Percentiles rank a stretch among this genome's conserved stretches.
These are phyloP conservation scores for Pleurotus eryngii DNA, from an alignment of 768 basidiomycete genomes.

Conservation along the genomic window DNA sequence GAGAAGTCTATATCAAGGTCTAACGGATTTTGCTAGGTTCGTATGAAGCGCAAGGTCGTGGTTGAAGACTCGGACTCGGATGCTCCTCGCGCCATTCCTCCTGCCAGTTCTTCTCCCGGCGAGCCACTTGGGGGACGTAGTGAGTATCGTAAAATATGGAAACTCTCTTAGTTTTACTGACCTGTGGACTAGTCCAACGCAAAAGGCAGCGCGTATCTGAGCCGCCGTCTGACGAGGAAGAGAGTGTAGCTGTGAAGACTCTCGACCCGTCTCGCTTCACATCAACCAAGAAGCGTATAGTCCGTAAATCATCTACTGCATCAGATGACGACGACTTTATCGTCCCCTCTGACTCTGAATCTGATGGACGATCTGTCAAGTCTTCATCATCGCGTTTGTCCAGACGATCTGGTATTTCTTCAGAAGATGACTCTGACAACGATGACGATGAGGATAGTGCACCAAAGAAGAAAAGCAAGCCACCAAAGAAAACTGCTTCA, in stretches of 20 bases:
- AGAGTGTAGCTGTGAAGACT: conserved; percentile 45
- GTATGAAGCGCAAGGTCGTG: conserved; percentile 66
- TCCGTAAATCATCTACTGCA: conserved; percentile 35
- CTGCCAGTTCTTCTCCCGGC: conserved; percentile 31
- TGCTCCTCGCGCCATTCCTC: conserved; percentile 20
- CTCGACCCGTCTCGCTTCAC: conserved; percentile 62
- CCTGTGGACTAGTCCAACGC: conserved; percentile 30
- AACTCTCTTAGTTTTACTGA: not conserved
- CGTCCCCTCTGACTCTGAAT: conserved; percentile 62
- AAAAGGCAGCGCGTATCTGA: conserved; percentile 65
- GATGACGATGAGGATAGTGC: conserved; percentile 38
- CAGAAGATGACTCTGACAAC: conserved; percentile 25
- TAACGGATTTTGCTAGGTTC: conserved; percentile 23
- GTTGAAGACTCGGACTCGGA: conserved; percentile 76
- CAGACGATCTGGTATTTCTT: conserved; percentile 31
- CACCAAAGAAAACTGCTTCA: conserved; percentile 12
- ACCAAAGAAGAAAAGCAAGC: conserved; percentile 14
- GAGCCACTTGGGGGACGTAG: conserved; percentile 32
- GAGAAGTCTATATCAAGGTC: not conserved
- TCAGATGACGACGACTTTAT: conserved; percentile 72
- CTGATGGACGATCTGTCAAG: conserved; percentile 44
- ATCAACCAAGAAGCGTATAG: conserved; percentile 53
- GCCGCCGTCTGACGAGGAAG: conserved; percentile 45
- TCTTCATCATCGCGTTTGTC: conserved; percentile 42
- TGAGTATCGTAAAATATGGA: conserved; percentile 12